Evolutionary conservation across 179 eudicot species (phyloP).

Genomic region (Nepenthes alata): DNA sequence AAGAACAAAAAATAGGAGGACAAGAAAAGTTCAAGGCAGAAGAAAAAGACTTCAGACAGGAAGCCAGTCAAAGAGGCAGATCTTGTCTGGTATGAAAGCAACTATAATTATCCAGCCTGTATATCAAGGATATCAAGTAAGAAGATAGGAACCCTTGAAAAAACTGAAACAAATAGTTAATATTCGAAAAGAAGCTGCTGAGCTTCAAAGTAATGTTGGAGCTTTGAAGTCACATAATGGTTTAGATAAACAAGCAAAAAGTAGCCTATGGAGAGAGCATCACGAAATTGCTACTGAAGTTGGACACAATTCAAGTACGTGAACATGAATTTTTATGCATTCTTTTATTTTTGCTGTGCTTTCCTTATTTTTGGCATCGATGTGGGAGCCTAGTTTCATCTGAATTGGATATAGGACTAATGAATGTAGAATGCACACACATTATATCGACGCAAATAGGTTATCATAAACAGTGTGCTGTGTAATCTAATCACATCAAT

Average conservation of each 20-base stretch:
- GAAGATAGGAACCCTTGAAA: slow-evolving; percentile 54
- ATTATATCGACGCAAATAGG: background rate
- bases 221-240: slow-evolving; percentile 24
- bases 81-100: slow-evolving; percentile 50
- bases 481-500: background rate
- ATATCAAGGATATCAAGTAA: slow-evolving; percentile 54
- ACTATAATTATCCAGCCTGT: slow-evolving; percentile 53
- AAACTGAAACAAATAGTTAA: slow-evolving; percentile 51
- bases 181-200: slow-evolving; percentile 26
- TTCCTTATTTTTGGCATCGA: background rate
- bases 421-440: too few species aligned
- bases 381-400: too few species aligned
- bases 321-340: background rate
- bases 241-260: slow-evolving; percentile 25
- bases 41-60: slow-evolving; percentile 5
- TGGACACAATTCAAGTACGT: slow-evolving; percentile 62
- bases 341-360: background rate
- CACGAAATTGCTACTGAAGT: slow-evolving; percentile 55
- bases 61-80: slow-evolving; percentile 6
- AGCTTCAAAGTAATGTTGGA: slow-evolving; percentile 25
- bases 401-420: too few species aligned
- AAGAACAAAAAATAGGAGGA: slow-evolving; percentile 5
- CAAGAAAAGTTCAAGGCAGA: slow-evolving; percentile 1
- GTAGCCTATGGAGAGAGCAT: slow-evolving; percentile 39
- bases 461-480: background rate